Evolutionary conservation across 2,329 filamentous ascomycete genomes (phyloP), one percentile per base, ranked within the genome.

Genomic region (Cucurbitaria berberidis): DNA sequence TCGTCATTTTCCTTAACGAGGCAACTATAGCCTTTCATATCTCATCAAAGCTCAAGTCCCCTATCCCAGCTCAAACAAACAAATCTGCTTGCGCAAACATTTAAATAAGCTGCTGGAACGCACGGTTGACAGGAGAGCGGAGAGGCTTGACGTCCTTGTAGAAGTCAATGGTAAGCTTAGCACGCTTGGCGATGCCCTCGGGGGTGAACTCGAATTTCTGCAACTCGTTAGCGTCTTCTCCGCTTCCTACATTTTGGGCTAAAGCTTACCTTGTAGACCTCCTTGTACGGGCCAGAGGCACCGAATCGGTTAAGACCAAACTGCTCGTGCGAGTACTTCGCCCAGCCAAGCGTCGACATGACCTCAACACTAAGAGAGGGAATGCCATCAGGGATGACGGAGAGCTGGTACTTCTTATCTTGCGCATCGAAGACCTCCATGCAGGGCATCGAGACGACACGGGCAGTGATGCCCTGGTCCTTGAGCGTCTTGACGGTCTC

Each of bases 121-220:
- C 95, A 77, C 92, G 90, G 87, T 98, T 96, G 81, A 99, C 78
- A 64, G 95, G 93, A 49, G 93, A 97, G 78, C 95, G 91, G 73
- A 97, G 76, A 43, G 80, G 84, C 81, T 93, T 93, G 76, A 90
- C 86, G 65, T 89, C 90, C 89, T 97, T 98, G 89, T 92, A 99
- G 87, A 97, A 99, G 76, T 98, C 87, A 72, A 98, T 82, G 62
- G 95, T 99, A 67, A 89, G 89, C 61, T 91, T 78, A 57, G 93
- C 95, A 71, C 95, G 92, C 89, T 98, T 97, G 81, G 90, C 84
- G 76, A 99, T 90, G 64, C 95, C 95, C 81, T 96, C 93, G 48
- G 95, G 90, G 44, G 93, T 99, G 84, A 99, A 98, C 80, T 98
- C 95, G 81, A 99, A 99, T 86, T 97, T 98, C 90, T 96, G 70